phyloP scores from a whole-genome alignment of 2,329 filamentous ascomycete species.

The Pezicula rhizophila region DNA sequence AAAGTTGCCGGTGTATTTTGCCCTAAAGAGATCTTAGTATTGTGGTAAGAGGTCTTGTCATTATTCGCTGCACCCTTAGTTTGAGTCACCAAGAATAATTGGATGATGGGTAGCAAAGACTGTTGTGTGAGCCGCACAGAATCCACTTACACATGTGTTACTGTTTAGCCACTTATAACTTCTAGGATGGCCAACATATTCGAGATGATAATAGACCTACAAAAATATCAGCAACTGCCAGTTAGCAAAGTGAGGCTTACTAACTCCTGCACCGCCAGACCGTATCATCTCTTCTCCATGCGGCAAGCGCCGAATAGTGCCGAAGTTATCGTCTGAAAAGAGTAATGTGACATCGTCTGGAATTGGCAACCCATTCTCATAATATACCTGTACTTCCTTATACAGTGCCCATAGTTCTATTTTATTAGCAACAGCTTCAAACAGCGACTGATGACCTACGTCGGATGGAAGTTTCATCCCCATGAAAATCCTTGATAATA shows the following conservation, averaged over 20 bases:
- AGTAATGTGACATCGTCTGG: constrained; percentile 62
- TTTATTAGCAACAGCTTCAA: constrained; percentile 18
- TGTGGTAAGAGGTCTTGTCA: neutral
- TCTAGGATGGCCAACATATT: constrained; percentile 41
- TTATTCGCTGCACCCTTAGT: too few relatives aligned
- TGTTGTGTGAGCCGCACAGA: too few relatives aligned
- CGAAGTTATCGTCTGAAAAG: constrained; percentile 64
- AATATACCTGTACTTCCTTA: constrained; percentile 67
- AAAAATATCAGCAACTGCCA: constrained; percentile 8
- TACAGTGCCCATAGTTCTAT: constrained; percentile 65
- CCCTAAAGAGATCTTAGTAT: constrained; percentile 39
- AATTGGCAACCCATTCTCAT: constrained; percentile 56
- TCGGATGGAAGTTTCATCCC: constrained; percentile 33
- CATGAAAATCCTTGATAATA: constrained; percentile 50
- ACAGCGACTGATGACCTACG: constrained; percentile 29
- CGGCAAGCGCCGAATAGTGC: constrained; percentile 56
- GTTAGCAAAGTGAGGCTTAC: constrained; percentile 28
- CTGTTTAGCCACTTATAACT: constrained; percentile 57
- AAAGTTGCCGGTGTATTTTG: constrained; percentile 59
- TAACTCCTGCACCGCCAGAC: constrained; percentile 51
- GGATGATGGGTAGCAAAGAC: neutral
- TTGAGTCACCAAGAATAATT: neutral
- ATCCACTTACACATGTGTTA: constrained; percentile 41
- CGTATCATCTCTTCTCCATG: constrained; percentile 49
- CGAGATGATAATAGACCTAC: constrained; percentile 52